A percentile compares a stretch with the other conserved stretches of the same genome.
These are phyloP conservation scores for Verticillium nubilum DNA, from an alignment of 2,329 filamentous ascomycete genomes.

Conservation along the genomic window DNA sequence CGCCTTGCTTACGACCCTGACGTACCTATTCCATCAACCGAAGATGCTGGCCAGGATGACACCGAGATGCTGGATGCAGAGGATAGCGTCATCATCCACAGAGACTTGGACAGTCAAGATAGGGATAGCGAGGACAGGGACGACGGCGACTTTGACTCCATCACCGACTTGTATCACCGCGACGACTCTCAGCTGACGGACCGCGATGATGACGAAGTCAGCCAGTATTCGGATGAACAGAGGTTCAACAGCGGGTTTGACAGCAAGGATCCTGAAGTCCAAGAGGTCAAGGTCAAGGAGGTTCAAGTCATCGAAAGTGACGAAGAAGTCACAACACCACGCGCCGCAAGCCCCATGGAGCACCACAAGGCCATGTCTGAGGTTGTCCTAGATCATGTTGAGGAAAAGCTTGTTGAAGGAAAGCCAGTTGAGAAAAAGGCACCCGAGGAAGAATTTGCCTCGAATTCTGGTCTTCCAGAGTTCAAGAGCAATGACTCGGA, in stretches of 20 bases:
- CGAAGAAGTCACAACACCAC: constrained; percentile 48
- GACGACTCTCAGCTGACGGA: constrained; percentile 42
- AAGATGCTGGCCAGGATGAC: constrained; percentile 49
- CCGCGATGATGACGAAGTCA: constrained; percentile 44
- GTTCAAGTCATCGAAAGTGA: constrained; percentile 14
- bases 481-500: constrained; percentile 27
- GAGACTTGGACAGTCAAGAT: constrained; percentile 42
- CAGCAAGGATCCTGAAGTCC: constrained; percentile 1
- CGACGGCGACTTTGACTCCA: constrained; percentile 59
- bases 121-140: constrained; percentile 23
- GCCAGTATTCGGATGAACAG: constrained; percentile 47
- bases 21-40: constrained; percentile 81
- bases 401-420: constrained; percentile 13
- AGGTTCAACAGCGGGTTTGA: background rate
- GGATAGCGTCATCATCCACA: constrained; percentile 62
- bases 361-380: background rate
- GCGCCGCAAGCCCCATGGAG: constrained; percentile 34
- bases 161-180: constrained; percentile 60
- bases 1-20: constrained; percentile 72
- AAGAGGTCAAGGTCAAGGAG: constrained; percentile 3
- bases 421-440: constrained; percentile 2
- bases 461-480: constrained; percentile 25
- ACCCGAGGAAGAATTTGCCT: constrained; percentile 6
- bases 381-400: background rate
- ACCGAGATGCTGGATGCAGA: constrained; percentile 44